Evolutionary conservation across 1,139 yeast genomes (phyloP).

Genomic region (Kodamaea ohmeri): DNA sequence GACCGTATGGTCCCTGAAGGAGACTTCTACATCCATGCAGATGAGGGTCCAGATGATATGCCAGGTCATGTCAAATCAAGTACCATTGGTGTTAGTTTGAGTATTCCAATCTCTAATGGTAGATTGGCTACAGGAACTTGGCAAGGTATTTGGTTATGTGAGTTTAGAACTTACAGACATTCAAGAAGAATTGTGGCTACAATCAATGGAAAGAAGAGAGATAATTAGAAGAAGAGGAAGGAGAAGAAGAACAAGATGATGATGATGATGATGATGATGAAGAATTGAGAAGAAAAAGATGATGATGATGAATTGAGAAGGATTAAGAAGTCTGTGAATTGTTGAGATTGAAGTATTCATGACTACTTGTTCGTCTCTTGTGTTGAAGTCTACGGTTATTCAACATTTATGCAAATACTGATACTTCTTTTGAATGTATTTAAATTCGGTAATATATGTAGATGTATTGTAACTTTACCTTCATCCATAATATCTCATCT

Average conservation of each 20-base stretch:
- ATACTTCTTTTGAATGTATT: too few species aligned
- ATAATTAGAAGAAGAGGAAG: not conserved
- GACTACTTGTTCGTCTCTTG: too few species aligned
- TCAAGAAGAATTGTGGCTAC: slow-evolving; percentile 70
- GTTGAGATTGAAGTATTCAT: too few species aligned
- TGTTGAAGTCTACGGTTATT: too few species aligned
- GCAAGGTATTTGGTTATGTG: slow-evolving; percentile 80
- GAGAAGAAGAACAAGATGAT: not conserved
- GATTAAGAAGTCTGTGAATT: too few species aligned
- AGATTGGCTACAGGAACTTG: slow-evolving; percentile 71
- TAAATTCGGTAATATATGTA: too few species aligned
- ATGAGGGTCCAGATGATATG: slow-evolving; percentile 83
- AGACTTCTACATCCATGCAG: slow-evolving; percentile 59
- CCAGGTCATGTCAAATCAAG: slow-evolving; percentile 74
- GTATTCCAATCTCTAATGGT: slow-evolving; percentile 70
- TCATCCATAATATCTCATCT: too few species aligned
- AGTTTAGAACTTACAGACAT: slow-evolving; percentile 64
- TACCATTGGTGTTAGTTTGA: slow-evolving; percentile 61
- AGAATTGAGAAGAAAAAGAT: not conserved
- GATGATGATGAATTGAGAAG: not conserved
- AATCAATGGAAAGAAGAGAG: slow-evolving; percentile 54
- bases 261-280: not conserved
- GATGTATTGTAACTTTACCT: too few species aligned
- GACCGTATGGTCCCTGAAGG: slow-evolving; percentile 73
- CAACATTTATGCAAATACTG: too few species aligned